phyloP scores from a whole-genome alignment of 2,329 filamentous ascomycete species.

The Boeremia exigua region DNA sequence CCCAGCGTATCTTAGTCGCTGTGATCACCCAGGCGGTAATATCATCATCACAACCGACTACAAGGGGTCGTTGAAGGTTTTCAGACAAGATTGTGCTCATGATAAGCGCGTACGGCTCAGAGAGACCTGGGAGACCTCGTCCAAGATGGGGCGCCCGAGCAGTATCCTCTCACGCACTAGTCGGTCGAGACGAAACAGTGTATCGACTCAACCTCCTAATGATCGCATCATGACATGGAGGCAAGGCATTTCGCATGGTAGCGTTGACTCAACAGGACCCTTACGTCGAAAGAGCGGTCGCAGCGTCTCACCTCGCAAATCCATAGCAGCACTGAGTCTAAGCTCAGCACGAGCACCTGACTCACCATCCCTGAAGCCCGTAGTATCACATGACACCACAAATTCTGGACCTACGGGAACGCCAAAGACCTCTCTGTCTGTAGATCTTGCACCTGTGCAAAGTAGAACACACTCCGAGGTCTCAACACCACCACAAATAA shows the following conservation, averaged over 20 bases:
- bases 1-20: constrained; percentile 77
- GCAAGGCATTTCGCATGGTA: constrained; percentile 67
- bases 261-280: constrained; percentile 49
- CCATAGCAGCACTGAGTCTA: constrained; percentile 34
- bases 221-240: constrained; percentile 91
- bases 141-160: constrained; percentile 57
- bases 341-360: constrained; percentile 22
- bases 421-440: constrained; percentile 32
- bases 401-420: constrained; percentile 19
- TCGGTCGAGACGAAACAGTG: constrained; percentile 54
- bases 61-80: constrained; percentile 88
- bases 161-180: constrained; percentile 65
- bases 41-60: constrained; percentile 93
- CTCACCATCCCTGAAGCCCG: constrained; percentile 27
- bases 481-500: not conserved
- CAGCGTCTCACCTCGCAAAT: constrained; percentile 58
- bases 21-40: constrained; percentile 78
- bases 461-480: constrained; percentile 19
- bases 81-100: constrained; percentile 91
- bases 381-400: constrained; percentile 17
- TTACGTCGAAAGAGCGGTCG: constrained; percentile 39
- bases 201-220: constrained; percentile 58
- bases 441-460: constrained; percentile 20
- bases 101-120: constrained; percentile 69
- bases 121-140: constrained; percentile 75